Evolutionary conservation across 1,139 yeast species (phyloP), one percentile per base, ranked within the genome.

Genomic region (Hyphopichia fennica): DNA sequence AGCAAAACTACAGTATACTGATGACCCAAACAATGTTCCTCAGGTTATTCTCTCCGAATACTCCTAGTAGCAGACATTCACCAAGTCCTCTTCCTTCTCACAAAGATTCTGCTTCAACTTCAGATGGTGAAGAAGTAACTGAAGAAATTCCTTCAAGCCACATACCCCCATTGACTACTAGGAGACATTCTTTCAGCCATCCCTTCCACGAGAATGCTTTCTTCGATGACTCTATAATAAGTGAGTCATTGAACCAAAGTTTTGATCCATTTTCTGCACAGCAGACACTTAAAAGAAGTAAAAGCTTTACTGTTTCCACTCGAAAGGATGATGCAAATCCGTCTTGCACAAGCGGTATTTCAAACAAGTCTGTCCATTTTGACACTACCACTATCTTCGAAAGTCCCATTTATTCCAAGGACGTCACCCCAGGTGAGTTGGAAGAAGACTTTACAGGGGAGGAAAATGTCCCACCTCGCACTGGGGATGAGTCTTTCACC

Each of bases 151-250:
- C 15, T 4, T n/a, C 16, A 11, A 11, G 11, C 10, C 27, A 37
- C 1, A 28, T 38, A 11, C 41, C 37, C 1, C 18, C 29, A 7
- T 10, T 38, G 13, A 18, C 41, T 15, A 18, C 18, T 5, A 38
- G 37, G 28, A 25, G 37, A n/a, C 34, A 33, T 23, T 34, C 41
- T 14, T 34, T 38, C 19, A 17, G 37, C 19, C 23, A 34, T 15
- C 41, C 41, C 4, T 27, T 15, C 20, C 41, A 32, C 8, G 37
- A 34, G 17, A 16, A 22, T 20, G 41, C 18, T 10, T 14, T 38
- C 4, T 8, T 28, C 9, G 36, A 34, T 13, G 37, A 23, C 6
- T 33, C 41, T 10, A 22, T 14, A 3, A 13, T 14, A 11, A 30
- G 30, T 16, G 39, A 29, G 15, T 15, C 34, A 5, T 8, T 22